phyloP scores from a whole-genome alignment of 2,329 filamentous ascomycete genomes.

The Colletotrichum theobromicola region DNA sequence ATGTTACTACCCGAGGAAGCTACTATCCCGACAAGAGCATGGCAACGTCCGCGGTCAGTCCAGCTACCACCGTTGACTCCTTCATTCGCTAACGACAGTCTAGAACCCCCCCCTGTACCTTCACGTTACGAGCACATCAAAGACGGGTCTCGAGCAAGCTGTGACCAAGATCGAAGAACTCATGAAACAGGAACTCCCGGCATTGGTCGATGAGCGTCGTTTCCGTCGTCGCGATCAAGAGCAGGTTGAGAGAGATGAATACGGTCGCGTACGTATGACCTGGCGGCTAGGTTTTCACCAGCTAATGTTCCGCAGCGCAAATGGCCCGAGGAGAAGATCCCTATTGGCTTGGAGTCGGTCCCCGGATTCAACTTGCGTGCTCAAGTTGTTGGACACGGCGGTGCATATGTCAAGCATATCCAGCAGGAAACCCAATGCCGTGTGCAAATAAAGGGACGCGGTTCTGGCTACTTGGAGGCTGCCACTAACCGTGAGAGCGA shows the following conservation, averaged over 20 bases:
- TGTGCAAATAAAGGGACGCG: constrained; percentile 97
- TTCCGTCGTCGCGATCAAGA: constrained; percentile 86
- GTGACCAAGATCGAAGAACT: constrained; percentile 90
- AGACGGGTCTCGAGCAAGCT: constrained; percentile 89
- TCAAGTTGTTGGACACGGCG: constrained; percentile 93
- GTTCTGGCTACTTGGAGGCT: constrained; percentile 91
- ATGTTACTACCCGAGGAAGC: constrained; percentile 97
- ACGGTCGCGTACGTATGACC: constrained; percentile 73
- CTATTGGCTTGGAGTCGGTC: constrained; percentile 87
- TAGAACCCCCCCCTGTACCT: constrained; percentile 94
- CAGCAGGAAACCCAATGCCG: constrained; percentile 94
- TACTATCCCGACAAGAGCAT: constrained; percentile 98
- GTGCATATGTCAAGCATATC: constrained; percentile 97
- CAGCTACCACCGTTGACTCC: background rate
- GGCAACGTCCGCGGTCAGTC: constrained; percentile 87
- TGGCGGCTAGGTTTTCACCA: background rate
- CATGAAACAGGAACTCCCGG: constrained; percentile 94
- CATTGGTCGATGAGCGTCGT: constrained; percentile 91
- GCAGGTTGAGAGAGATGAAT: constrained; percentile 86
- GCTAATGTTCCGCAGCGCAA: constrained; percentile 71
- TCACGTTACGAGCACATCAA: constrained; percentile 91
- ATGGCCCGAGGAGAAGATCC: constrained; percentile 97
- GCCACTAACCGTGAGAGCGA: constrained; percentile 90
- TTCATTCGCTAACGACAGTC: background rate
- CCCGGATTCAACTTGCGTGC: constrained; percentile 95